phyloP scores from a whole-genome alignment of 208 protist species.

The Endotrypanum monterogeii region DNA sequence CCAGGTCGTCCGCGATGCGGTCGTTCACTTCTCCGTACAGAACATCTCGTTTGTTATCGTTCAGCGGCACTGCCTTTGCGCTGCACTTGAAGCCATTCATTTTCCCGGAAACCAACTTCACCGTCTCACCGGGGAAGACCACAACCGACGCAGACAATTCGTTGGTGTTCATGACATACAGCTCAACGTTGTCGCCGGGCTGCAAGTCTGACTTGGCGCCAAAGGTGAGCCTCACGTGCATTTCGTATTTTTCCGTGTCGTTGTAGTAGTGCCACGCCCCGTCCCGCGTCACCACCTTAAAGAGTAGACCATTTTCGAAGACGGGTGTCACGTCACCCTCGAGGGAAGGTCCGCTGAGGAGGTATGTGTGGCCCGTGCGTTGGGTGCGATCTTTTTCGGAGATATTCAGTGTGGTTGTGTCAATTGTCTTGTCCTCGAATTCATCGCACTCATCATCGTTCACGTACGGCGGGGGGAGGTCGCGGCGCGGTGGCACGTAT shows the following conservation, averaged over 20 bases:
- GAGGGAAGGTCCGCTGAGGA: constrained; percentile 44
- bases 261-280: constrained; percentile 86
- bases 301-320: constrained; percentile 76
- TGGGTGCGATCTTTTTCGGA: constrained; percentile 35
- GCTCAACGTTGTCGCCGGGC: constrained; percentile 54
- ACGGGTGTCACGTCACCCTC: constrained; percentile 51
- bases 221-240: constrained; percentile 81
- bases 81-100: constrained; percentile 72
- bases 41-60: constrained; percentile 51
- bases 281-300: constrained; percentile 60
- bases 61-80: constrained; percentile 56
- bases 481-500: constrained; percentile 53
- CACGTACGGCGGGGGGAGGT: constrained; percentile 73
- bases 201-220: constrained; percentile 63
- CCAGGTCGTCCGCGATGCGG: constrained; percentile 39
- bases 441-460: constrained; percentile 85
- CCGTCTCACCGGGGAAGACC: constrained; percentile 73
- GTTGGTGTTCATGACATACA: constrained; percentile 61
- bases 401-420: constrained; percentile 47
- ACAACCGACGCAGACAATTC: constrained; percentile 57
- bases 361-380: constrained; percentile 31
- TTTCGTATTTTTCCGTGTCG: constrained; percentile 85
- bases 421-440: constrained; percentile 81
- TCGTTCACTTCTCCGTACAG: constrained; percentile 53
- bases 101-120: constrained; percentile 62